Evolutionary conservation across 2,329 filamentous ascomycete genomes (phyloP).

Genomic region (Calonectria ilicicola): DNA sequence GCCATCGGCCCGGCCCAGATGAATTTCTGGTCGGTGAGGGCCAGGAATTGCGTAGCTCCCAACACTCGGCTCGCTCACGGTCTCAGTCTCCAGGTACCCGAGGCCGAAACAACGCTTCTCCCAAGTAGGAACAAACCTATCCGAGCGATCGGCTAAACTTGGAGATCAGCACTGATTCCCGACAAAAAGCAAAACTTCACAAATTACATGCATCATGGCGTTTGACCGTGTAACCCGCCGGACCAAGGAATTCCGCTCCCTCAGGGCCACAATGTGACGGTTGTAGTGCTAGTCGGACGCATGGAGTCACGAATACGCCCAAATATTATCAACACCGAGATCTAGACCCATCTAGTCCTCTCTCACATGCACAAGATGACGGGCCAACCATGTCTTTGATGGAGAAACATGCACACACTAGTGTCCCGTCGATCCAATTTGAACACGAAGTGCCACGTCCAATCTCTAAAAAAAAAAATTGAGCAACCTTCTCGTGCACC

Average conservation of each 20-base stretch:
- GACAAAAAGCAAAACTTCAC: not conserved
- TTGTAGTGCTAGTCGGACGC: not conserved
- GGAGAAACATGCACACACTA: not conserved
- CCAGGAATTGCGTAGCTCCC: not conserved
- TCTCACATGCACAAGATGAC: slow-evolving; percentile 12
- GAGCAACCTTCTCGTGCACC: not conserved
- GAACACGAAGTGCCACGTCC: not conserved
- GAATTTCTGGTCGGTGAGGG: not conserved
- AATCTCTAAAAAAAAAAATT: not conserved
- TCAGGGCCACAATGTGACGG: not conserved
- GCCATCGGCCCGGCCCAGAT: not conserved
- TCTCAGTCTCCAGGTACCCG: not conserved
- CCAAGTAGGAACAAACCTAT: not conserved
- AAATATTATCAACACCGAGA: not conserved
- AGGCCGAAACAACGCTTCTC: not conserved
- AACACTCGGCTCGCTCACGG: not conserved
- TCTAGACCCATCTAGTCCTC: not conserved
- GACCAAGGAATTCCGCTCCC: not conserved
- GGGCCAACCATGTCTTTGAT: not conserved
- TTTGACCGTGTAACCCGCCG: not conserved
- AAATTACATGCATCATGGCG: not conserved
- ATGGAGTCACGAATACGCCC: not conserved
- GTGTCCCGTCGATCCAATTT: not conserved
- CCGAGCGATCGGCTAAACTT: not conserved
- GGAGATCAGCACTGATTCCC: not conserved